Evolutionary conservation across 1,284 basidiomycete species (phyloP), one percentile per base, ranked within the genome.

Genomic region (Apiotrichum brassicae): DNA sequence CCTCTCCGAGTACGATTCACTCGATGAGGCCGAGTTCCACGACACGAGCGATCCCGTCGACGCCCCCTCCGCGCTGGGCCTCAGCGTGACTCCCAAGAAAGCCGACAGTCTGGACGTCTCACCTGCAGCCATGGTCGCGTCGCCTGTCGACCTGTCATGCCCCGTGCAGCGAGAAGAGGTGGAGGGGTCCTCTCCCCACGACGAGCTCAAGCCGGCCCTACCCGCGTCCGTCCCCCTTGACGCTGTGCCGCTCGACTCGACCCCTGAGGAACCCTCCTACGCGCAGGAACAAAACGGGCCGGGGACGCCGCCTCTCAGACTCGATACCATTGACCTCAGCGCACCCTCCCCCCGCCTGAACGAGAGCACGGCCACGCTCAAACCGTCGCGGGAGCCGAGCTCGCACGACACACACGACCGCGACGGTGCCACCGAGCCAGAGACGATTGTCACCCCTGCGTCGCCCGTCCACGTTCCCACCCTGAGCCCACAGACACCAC

Each of bases 361-460:
- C 22, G n/a, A 5, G 24, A 16, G 11, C 14, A 39, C 37, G 12
- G 11, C 23, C 22, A 16, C 20, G 5, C 38, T 22, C 9, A 6
- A 19, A 22, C 36, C 18, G 9, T 8, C 19, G 12, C n/a, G n/a
- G n/a, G n/a, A n/a, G n/a, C n/a, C n/a, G n/a, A 11, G 8, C 8
- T 19, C 19, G 12, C 6, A 37, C 36, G 33, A 7, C 12, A n/a
- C 33, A 7, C 12, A 16, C 7, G 7, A 9, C 12, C 7, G 12
- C 33, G 12, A 6, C 9, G 33, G 12, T 11, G 33, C 37, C 13
- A 9, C 26, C 19, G 40, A 42, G 30, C 35, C 41, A 9, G 20
- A 32, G 41, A 42, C 41, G 20, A 34, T 39, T 19, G 41, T 48
- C 46, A 33, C 46, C 11, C 32, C 34, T 13, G 46, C 40, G 5